phyloP scores from a whole-genome alignment of 371 early-diverging fungal species.

The Mucor plumbeus region DNA sequence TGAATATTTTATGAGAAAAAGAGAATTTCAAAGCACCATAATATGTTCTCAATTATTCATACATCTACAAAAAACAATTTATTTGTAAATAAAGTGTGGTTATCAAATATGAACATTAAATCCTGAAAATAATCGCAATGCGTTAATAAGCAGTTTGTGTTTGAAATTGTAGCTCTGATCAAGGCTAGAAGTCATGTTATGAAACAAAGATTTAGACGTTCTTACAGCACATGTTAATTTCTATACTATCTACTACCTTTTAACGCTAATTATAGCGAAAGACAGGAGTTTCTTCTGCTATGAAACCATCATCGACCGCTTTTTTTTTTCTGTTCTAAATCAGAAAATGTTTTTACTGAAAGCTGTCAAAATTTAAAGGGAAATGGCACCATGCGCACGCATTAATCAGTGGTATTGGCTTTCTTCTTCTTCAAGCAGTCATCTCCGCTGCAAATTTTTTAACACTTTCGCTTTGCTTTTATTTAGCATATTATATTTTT shows the following conservation, averaged over 20 bases:
- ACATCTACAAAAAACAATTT: background rate
- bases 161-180: background rate
- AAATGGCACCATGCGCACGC: background rate
- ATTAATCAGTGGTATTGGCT: background rate
- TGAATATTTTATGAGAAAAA: background rate
- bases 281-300: background rate
- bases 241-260: background rate
- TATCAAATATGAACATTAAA: background rate
- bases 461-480: background rate
- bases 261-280: background rate
- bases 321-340: background rate
- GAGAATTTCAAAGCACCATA: too few relatives aligned
- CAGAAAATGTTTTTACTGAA: too few relatives aligned
- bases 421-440: background rate
- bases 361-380: background rate
- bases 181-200: background rate
- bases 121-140: background rate
- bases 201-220: background rate
- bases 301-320: background rate
- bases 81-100: background rate
- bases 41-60: background rate
- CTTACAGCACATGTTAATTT: background rate
- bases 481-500: background rate
- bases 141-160: background rate
- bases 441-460: constrained; percentile 4